A percentile compares a stretch with the other conserved stretches of the same genome.
These are phyloP conservation scores for Colletotrichum trifolii DNA, from an alignment of 2,329 filamentous ascomycete genomes.

Conservation along the genomic window DNA sequence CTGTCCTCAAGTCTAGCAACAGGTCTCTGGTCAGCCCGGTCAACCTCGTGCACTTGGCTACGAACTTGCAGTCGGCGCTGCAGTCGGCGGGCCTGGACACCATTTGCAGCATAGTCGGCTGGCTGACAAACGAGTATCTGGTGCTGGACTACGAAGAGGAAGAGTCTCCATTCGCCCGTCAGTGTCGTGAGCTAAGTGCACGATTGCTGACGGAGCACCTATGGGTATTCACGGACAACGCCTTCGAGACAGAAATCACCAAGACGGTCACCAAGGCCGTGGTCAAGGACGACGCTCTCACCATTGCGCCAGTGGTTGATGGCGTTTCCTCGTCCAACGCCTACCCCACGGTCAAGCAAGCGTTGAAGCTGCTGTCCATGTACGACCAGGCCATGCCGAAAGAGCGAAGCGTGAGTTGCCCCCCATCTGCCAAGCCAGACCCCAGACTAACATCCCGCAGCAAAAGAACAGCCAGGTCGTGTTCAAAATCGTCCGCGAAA, in stretches of 20 bases:
- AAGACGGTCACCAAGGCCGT: constrained; percentile 64
- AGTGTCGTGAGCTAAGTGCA: constrained; percentile 67
- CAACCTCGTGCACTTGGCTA: constrained; percentile 64
- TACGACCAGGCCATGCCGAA: constrained; percentile 75
- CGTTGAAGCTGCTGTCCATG: constrained; percentile 68
- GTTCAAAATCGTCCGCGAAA: constrained; percentile 85
- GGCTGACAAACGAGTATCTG: constrained; percentile 69
- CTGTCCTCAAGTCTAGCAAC: constrained; percentile 59
- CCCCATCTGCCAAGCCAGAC: fast-evolving
- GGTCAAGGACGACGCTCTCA: constrained; percentile 59
- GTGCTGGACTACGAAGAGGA: constrained; percentile 67
- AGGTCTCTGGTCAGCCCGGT: constrained; percentile 64
- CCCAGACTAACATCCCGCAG: constrained; percentile 41
- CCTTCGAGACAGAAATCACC: constrained; percentile 66
- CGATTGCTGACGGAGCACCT: constrained; percentile 66
- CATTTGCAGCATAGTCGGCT: constrained; percentile 66
- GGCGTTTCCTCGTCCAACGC: constrained; percentile 66
- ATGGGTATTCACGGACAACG: constrained; percentile 66
- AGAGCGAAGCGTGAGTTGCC: constrained; percentile 65
- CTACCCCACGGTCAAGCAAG: constrained; percentile 67
- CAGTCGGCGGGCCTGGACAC: constrained; percentile 59
- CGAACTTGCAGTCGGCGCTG: constrained; percentile 60
- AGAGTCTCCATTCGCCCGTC: constrained; percentile 60
- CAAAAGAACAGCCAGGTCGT: constrained; percentile 66
- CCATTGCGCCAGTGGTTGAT: constrained; percentile 60